phyloP scores from a whole-genome alignment of 2,329 filamentous ascomycete species.

The Tolypocladium cylindrosporum region DNA sequence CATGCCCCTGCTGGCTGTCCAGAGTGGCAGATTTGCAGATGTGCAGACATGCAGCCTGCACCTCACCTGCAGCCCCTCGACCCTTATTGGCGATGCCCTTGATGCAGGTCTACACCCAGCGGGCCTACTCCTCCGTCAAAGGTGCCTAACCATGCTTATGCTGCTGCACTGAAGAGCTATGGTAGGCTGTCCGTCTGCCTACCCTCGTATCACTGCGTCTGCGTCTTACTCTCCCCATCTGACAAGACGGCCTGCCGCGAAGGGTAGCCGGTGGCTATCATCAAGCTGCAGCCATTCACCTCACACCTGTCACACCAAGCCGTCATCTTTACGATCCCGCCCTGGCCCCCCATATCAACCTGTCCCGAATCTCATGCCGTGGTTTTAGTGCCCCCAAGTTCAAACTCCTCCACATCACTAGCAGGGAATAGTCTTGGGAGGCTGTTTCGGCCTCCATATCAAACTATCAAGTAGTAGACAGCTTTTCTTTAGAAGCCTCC shows the following conservation, averaged over 20 bases:
- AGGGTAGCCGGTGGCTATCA: background rate
- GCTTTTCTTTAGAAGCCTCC: background rate
- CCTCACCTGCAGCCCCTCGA: background rate
- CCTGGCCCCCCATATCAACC: no score
- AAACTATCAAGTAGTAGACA: background rate
- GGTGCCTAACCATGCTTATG: background rate
- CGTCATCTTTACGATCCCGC: background rate
- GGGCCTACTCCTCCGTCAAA: background rate
- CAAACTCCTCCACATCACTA: background rate
- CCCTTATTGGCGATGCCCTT: background rate
- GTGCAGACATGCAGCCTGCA: background rate
- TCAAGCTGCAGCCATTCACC: background rate
- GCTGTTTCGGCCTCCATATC: background rate
- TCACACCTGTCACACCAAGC: background rate
- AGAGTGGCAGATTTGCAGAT: background rate
- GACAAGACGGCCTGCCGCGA: background rate
- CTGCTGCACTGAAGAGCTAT: no score
- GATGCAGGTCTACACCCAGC: background rate
- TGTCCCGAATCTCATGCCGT: background rate
- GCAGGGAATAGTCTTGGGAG: background rate
- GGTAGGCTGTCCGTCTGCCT: background rate
- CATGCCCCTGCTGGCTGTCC: background rate
- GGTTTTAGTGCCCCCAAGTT: background rate
- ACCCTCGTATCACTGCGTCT: background rate
- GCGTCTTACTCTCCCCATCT: background rate